Evolutionary conservation across 805 yeast genomes (phyloP).

Genomic region (Geotrichum ghanense): DNA sequence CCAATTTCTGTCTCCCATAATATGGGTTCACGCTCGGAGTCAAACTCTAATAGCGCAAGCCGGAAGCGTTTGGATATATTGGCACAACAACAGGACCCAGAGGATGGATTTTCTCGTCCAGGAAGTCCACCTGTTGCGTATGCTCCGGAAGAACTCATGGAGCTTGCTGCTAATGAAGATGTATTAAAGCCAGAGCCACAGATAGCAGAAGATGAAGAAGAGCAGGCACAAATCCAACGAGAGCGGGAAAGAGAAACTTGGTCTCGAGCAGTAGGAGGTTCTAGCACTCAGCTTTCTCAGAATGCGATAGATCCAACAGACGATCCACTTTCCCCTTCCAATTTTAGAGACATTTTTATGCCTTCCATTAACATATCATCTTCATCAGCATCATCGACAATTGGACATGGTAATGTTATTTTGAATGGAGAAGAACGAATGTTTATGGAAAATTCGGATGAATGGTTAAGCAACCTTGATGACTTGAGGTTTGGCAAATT

Average conservation of each 20-base stretch:
- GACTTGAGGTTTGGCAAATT: background rate
- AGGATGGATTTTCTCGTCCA: constrained; percentile 1
- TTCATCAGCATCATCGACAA: background rate
- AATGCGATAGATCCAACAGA: background rate
- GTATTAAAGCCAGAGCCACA: background rate
- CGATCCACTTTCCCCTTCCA: background rate
- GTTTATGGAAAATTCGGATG: constrained; percentile 1
- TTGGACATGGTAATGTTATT: no score
- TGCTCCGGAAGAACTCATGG: constrained; percentile 1
- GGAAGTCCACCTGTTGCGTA: constrained; percentile 2
- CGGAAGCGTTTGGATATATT: no score
- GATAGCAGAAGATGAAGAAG: background rate
- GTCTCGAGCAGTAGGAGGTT: background rate
- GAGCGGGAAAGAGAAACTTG: background rate
- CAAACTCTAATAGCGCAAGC: no score
- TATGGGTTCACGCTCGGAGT: no score
- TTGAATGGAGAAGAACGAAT: no score
- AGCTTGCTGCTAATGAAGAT: background rate
- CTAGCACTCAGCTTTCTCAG: background rate
- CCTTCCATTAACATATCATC: background rate
- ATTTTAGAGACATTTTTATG: background rate
- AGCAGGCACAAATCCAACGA: no score
- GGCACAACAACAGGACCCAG: background rate
- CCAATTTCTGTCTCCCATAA: no score
- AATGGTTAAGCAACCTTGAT: background rate